Conservation (phyloP, 352 stramenopile genomes). For the Globisporangium radiosum region DNA sequence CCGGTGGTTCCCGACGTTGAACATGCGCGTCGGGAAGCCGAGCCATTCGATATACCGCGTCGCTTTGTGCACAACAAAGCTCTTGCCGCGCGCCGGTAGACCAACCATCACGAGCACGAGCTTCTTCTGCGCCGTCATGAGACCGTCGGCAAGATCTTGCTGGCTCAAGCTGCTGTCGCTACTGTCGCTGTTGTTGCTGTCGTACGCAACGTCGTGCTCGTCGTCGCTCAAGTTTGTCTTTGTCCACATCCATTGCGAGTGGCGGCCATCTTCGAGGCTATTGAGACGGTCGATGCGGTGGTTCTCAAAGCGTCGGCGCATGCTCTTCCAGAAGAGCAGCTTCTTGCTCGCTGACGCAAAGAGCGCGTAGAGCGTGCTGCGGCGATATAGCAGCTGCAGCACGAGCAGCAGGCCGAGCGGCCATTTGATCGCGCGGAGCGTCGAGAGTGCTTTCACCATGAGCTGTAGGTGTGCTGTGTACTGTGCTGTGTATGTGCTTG, state of each 20-base stretch:
- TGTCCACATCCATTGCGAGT: constrained; percentile 76
- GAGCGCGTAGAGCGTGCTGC: constrained; percentile 35
- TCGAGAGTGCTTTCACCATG: constrained; percentile 7
- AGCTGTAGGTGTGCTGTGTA: neutral
- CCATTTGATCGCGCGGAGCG: constrained; percentile 6
- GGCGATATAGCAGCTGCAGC: constrained; percentile 45
- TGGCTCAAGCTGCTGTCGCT: constrained; percentile 12
- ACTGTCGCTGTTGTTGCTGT: constrained; percentile 24
- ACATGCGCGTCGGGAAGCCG: constrained; percentile 87
- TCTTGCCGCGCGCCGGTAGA: constrained; percentile 93
- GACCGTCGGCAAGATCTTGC: constrained; percentile 31
- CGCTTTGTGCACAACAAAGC: constrained; percentile 93
- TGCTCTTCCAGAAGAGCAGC: constrained; percentile 59
- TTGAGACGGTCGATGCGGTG: constrained; percentile 66
- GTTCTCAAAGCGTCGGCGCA: constrained; percentile 71
- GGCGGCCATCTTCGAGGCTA: constrained; percentile 50
- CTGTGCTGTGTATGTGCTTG: neutral
- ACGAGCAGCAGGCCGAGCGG: constrained; percentile 19
- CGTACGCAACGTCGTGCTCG: constrained; percentile 23
- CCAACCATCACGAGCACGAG: constrained; percentile 92
- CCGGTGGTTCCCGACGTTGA: constrained; percentile 94
- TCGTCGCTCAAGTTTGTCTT: constrained; percentile 23
- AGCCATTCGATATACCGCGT: constrained; percentile 92
- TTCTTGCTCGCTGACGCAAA: constrained; percentile 40
- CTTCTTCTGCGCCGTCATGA: constrained; percentile 80